Conservation (phyloP, 2,329 filamentous ascomycete species). For the Botrytis aclada region DNA sequence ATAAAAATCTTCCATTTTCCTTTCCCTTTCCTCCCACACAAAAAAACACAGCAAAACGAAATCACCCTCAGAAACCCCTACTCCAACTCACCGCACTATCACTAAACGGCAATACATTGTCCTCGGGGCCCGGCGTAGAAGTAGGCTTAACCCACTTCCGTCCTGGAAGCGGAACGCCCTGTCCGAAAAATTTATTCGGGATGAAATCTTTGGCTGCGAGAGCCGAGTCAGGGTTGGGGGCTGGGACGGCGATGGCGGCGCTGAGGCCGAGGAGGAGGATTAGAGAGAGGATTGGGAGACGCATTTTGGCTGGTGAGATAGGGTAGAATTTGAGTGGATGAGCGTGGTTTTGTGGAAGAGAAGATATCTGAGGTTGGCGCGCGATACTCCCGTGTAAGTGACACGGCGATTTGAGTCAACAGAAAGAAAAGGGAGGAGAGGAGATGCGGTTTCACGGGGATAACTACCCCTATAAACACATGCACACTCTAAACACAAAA, state of each 20-base stretch:
- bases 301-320: background rate
- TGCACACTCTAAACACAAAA: background rate
- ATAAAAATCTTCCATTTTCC: too few species aligned
- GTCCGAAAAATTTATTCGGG: background rate
- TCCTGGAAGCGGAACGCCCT: accelerated
- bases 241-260: background rate
- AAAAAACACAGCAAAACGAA: background rate
- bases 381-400: background rate
- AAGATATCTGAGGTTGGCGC: background rate
- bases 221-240: background rate
- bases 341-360: background rate
- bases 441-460: background rate
- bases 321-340: background rate
- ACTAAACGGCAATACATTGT: conserved; percentile 3
- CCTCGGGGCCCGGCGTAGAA: background rate
- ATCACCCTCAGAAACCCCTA: background rate
- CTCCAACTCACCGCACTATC: conserved; percentile 6
- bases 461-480: background rate
- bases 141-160: conserved; percentile 1
- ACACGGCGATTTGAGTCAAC: background rate
- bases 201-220: background rate
- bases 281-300: background rate
- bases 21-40: background rate
- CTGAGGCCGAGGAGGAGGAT: background rate
- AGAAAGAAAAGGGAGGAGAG: background rate